Conservation (phyloP, 495 filamentous ascomycete species). For the Bathelium albidoporum region DNA sequence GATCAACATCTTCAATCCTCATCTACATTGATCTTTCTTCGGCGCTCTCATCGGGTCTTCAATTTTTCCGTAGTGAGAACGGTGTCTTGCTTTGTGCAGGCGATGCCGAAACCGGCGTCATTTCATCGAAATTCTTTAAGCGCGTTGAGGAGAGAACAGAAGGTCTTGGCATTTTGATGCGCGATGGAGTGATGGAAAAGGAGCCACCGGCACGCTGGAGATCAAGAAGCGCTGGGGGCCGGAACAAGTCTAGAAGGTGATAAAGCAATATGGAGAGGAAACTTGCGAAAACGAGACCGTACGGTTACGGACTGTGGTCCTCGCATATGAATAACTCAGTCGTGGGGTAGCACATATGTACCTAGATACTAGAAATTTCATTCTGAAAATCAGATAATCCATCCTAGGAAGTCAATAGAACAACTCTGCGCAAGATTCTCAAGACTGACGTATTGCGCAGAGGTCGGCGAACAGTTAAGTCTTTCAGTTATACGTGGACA, state of each 20-base stretch:
- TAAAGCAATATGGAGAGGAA: neutral
- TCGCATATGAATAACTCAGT: too few species aligned
- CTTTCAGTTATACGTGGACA: too few species aligned
- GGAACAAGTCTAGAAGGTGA: neutral
- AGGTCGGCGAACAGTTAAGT: too few species aligned
- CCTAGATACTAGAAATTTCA: too few species aligned
- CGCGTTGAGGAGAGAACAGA: slow-evolving; percentile 27
- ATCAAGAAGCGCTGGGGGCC: neutral
- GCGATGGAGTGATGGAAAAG: slow-evolving; percentile 22
- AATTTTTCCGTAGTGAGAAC: slow-evolving; percentile 83
- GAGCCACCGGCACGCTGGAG: slow-evolving; percentile 15
- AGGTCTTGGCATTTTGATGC: slow-evolving; percentile 23
- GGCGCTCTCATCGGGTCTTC: slow-evolving; percentile 53
- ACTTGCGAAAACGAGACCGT: too few species aligned
- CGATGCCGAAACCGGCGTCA: slow-evolving; percentile 24
- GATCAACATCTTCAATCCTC: slow-evolving; percentile 63
- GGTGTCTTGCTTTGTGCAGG: slow-evolving; percentile 42
- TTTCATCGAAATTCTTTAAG: slow-evolving; percentile 27
- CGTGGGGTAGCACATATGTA: too few species aligned
- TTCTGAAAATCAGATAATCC: too few species aligned
- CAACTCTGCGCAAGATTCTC: too few species aligned
- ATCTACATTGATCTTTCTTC: slow-evolving; percentile 67
- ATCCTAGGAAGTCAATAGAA: too few species aligned
- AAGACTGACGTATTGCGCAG: too few species aligned
- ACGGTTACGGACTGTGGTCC: too few species aligned